Evolutionary conservation across 148 eudicot genomes (phyloP), one percentile per base, ranked within the genome.

Genomic region (Drosera capensis): DNA sequence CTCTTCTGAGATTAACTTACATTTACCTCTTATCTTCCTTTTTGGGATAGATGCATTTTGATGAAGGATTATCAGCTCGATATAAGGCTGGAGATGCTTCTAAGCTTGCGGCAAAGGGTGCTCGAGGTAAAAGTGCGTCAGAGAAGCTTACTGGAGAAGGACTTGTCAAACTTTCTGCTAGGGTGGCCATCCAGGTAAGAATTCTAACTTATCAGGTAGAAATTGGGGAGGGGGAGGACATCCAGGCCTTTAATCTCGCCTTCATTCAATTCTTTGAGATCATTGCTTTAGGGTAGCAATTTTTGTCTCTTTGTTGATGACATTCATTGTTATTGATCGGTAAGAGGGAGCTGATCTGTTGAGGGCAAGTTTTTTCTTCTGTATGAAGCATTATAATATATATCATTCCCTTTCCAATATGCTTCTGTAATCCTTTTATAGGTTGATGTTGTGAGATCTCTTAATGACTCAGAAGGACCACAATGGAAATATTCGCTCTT

Each of bases 401-500:
- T n/a, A n/a, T n/a, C n/a, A n/a, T n/a, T n/a, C n/a, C n/a, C n/a
- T n/a, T n/a, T n/a, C n/a, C n/a, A n/a, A n/a, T n/a, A n/a, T n/a
- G n/a, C n/a, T n/a, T n/a, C n/a, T n/a, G n/a, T n/a, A n/a, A n/a
- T n/a, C n/a, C 34, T 15, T n/a, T 45, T 60, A 24, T 56, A 88
- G 96, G 78, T 90, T 65, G 88, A 80, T 59, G 87, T 90, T 56
- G 87, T 84, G 54, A 84, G 52, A 71, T 78, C 93, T 28, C 77
- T 75, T 54, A 81, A 72, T 64, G 94, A 80, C 50, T 35, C 66
- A 25, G 99, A 84, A 70, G 95, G 99, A 57, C 82, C 99, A 22
- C 95, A 71, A 56, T 90, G 99, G 99, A 90, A 90, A 55, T 70
- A 80, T 57, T 90, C 99, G 61, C 79, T 90, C 49, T 90, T 90